Evolutionary conservation across 1,284 basidiomycete species (phyloP), one percentile per base, ranked within the genome.

Genomic region (Cystobasidium pallidum): DNA sequence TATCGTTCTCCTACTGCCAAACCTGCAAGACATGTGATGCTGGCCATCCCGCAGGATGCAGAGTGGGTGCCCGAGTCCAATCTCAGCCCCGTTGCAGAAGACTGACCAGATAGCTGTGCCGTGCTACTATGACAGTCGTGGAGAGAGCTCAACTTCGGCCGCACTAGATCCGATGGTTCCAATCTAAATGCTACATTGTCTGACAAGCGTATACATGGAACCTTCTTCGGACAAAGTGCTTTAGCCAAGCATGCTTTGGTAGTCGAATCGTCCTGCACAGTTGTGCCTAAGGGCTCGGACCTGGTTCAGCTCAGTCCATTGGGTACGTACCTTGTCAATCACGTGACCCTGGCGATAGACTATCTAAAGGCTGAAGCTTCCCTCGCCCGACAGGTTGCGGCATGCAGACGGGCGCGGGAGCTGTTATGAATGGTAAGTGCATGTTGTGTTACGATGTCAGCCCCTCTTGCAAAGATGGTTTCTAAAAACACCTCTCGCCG

Each of bases 1-100:
- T 65, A 13, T 51, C 45, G 6, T 65, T 65, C 24, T 51, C 63
- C 28, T 65, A 65, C 24, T 65, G 63, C 21, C 63, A 65, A 39
- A 65, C 47, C 13, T 65, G 63, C 63, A 65, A 65, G 45, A 51
- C 45, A 45, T n/a, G 36, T 63, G 26, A n/a, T 26, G 32, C 36
- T 17, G 45, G 41, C 36, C 41, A 24, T 43, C n/a, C 61, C n/a
- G 43, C 43, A 15, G 43, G 43, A 11, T 45, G 43, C 43, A 45
- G 7, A 17, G 43, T 45, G n/a, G 19, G 43, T 45, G 11, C 43
- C 11, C 43, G 43, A 39, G 36, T 13, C 36, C 7, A 13, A 39
- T 6, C 7, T 39, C 36, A 39, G 13, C 13, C 13, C 36, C 36
- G 36, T 13, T 39, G 13, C 6, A 13, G 13, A 7, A 39, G 36